Base-by-base conservation (phyloP, 805 yeast genomes). In the Phaffomyces thermotolerans region DNA sequence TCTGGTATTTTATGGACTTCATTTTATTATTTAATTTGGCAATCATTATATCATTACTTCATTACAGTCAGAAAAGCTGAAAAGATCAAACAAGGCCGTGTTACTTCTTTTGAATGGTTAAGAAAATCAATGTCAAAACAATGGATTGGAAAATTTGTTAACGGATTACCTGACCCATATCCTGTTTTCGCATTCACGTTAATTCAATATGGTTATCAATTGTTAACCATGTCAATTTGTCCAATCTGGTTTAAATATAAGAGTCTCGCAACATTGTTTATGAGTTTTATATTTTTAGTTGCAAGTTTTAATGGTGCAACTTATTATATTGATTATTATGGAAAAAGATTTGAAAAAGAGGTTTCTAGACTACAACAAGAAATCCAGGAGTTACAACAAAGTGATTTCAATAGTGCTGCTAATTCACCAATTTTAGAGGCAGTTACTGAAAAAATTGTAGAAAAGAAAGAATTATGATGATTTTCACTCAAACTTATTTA, bases 231-330 rank as follows among this genome's bases (percentile, higher is more conserved):
- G 98, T 65, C 81, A 39, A 72, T 88, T 6, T 87, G 96, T 56
- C 95, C 96, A 0, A 59, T 93, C n/a, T 86, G 95, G 84, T 86
- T 86, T 64, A 69, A 73, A 36, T 75, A 80, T 59, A 81, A 82
- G 54, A 64, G 66, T 36, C 75, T 85, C 2, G 86, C 93, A 23
- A 76, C 81, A 1, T 51, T 71, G 1, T 90, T 89, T 57, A 72
- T 91, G 50, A 64, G 77, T 2, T 71, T 75, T 40, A 86, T 91
- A n/a, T 89, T 90, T 53, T 61, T 80, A 37, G 73, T 78, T 60
- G 95, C 98, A 2, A 72, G 89, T 35, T 88, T 83, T 60, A 90
- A 93, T 52, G 99, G 99, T 25, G 99, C 98, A 3, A 87, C 95
- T 1, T 91, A 87, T 60, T 91, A 91, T 61, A 73, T 93, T 44